Evolutionary conservation across 805 yeast species (phyloP), one percentile per base, ranked within the genome.

Genomic region (Metschnikowia similis): DNA sequence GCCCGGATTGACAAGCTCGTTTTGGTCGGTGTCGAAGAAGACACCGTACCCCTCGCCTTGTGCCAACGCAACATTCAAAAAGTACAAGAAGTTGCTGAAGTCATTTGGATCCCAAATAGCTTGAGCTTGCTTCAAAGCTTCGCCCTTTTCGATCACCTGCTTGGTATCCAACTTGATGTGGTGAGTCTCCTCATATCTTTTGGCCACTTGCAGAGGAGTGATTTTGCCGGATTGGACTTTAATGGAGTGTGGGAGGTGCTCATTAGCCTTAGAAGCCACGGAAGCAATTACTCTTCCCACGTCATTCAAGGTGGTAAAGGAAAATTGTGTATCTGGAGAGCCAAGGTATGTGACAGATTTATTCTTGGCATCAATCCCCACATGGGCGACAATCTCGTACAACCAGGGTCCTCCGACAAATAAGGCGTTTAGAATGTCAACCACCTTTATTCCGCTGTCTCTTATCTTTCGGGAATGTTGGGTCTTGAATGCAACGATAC

Each of bases 361-460:
- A 29, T 49, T 10, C 21, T 41, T 47, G 6, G 51, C 10, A 49
- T 77, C 69, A 45, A 68, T 62, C 10, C 79, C 79, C 45, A 69
- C 62, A n/a, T 60, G 63, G 8, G 61, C 69, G 11, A 71, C 59
- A 14, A 56, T 46, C 35, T 68, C 21, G 21, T 17, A 17, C 21
- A 17, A 17, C 21, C 21, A 17, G 21, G 21, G 21, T 17, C 21
- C 21, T 5, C 47, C 56, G 1, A 66, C 69, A 55, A 80, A 78
- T 31, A 67, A 60, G 0, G 71, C 60, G 11, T 79, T 76, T 42
- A 49, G 30, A 14, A 80, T 56, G 53, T 74, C 79, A 46, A 78
- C 72, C 0, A 74, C 71, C 61, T 80, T 80, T 48, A 79, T 49
- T 13, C 83, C 82, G 8, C 64, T 58, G 1, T 56, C 63, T 55